Conservation (phyloP, 345 rosid genomes). For the Corchorus olitorius region DNA sequence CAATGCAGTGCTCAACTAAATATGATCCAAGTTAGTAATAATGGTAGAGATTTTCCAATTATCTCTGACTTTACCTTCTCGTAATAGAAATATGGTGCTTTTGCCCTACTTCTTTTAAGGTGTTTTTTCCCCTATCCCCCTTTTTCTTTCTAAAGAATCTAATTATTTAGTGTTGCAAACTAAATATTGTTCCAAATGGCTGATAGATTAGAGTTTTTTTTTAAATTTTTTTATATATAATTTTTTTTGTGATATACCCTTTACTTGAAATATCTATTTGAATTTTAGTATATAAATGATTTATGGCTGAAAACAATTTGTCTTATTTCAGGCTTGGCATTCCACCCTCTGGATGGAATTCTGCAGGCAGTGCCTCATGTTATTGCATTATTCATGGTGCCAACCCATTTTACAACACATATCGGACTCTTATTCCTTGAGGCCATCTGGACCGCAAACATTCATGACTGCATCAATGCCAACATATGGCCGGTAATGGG, state of each 20-base stretch:
- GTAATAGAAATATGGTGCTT: background rate
- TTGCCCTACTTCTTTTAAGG: background rate
- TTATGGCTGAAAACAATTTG: background rate
- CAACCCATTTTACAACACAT: slow-evolving; percentile 79
- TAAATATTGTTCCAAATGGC: background rate
- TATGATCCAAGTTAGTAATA: background rate
- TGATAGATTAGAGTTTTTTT: background rate
- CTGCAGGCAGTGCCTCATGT: slow-evolving; percentile 92
- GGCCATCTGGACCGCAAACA: slow-evolving; percentile 89
- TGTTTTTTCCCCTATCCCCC: background rate
- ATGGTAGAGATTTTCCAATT: background rate
- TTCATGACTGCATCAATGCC: slow-evolving; percentile 89
- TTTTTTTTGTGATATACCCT: background rate
- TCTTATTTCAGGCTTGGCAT: slow-evolving; percentile 71
- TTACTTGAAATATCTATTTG: background rate
- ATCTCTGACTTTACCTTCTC: background rate
- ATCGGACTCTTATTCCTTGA: slow-evolving; percentile 74
- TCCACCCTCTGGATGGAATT: slow-evolving; percentile 91
- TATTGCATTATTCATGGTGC: slow-evolving; percentile 67
- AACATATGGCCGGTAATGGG: slow-evolving; percentile 96
- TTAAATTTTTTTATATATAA: no score
- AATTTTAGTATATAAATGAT: background rate
- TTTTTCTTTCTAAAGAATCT: no score
- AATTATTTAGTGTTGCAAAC: background rate
- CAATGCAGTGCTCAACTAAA: background rate